Evolutionary conservation across 2,329 filamentous ascomycete genomes (phyloP), one percentile per base, ranked within the genome.

Genomic region (Phialophora macrospora): DNA sequence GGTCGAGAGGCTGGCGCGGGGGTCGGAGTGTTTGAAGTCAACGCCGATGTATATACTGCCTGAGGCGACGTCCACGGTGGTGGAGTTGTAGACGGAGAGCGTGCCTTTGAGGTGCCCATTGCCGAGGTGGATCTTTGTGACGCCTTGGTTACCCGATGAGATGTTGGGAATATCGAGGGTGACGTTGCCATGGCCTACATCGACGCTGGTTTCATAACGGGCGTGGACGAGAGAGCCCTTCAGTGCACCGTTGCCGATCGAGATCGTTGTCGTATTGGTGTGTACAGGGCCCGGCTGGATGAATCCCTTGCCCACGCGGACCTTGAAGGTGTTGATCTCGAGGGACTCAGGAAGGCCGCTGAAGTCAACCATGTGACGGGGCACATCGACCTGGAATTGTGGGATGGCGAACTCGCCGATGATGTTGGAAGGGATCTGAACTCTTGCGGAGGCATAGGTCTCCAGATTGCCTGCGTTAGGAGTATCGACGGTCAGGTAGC

Each of bases 361-460:
- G 60, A 57, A 68, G 61, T 68, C 66, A 48, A 68, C 64, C 64
- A 66, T 68, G 60, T 66, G 64, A 48, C 61, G 61, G 14, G 64
- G 64, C 5, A 60, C 64, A 30, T 68, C 57, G 32, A 68, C 57
- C 28, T 66, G 49, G 62, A 68, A 68, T 4, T 41, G 4, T 1
- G 61, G 66, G 14, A 68, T 54, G n/a, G 48, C 60, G 22, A 64
- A 68, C 9, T 65, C 46, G 20, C 64, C 64, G 11, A 68, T 59
- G 57, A 68, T 66, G 58, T 66, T 68, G 24, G 66, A 68, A 2
- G 66, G 66, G 60, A 68, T 64, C 54, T 66, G 66, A 22, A 68
- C 66, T 24, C 55, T 64, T 34, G 58, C 64, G 20, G 63, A 48
- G 4, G 61, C 32, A 48, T 68, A 56, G 11, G 54, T 66, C 49